Base-by-base conservation (phyloP, 1,139 yeast species). In the Magnusiomyces tetraspermus region DNA sequence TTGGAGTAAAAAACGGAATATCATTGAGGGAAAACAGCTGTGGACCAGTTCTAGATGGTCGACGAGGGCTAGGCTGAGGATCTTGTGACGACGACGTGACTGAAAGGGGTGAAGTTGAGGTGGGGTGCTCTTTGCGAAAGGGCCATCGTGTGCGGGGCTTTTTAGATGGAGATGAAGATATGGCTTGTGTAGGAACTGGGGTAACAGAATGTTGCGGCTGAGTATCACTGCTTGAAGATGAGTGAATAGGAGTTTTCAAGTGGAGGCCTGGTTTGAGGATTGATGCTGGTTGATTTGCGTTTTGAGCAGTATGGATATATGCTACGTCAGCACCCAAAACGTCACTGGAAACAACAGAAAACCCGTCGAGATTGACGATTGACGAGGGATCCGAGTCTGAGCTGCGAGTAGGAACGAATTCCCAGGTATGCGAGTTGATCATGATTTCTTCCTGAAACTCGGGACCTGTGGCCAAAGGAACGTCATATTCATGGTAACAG, bases 371-470 rank as follows among this genome's bases (percentile, higher is more conserved):
- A 23, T 50, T 53, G 57, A 52, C 33, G 51, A 60, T 44, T 52
- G 63, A 50, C 54, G 56, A 56, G 15, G 50, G 21, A 15, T 51
- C 41, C 22, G 54, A 47, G 17, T 58, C 56, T 22, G 47, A 46
- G 38, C 43, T 22, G 19, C 50, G 51, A 31, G 46, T 31, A 10
- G 66, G 66, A 46, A 67, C 58, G 51, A 64, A 68, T 43, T 67
- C 70, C 72, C 72, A 68, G 51, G 65, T 65, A 53, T 68, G 72
- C 24, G 63, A 55, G 49, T 65, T 67, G 37, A 68, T 58, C 26
- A 60, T 58, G 8, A 63, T 58, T 38, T 62, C 59, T 53, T 68
- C 72, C 50, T 63, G 65, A 48, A 67, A 59, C 51, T 68, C 71
- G n/a, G 45, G 4, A 67, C 58, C 6, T 54, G 57, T 31, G 55